Base-by-base conservation (phyloP, 768 basidiomycete species). In the Coprinopsis cinerea region DNA sequence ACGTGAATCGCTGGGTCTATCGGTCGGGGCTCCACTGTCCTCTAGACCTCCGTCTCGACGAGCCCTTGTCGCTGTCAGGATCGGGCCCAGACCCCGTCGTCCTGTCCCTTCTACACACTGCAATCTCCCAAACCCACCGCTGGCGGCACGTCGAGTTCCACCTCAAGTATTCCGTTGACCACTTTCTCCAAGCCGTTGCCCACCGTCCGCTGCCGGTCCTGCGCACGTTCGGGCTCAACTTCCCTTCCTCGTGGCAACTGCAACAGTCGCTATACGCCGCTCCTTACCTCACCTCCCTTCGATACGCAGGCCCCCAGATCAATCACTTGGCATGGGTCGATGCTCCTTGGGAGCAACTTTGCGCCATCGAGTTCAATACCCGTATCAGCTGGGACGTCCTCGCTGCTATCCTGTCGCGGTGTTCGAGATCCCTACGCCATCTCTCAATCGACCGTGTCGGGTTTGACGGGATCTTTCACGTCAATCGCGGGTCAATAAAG, bases 401-500 rank as follows among this genome's bases (percentile, higher is more conserved):
- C 5, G 42, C 24, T 11, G 18, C 7, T 4, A 26, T 25, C 24
- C 24, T 43, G 18, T 5, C 24, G 11, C 42, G 24, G 25, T 32
- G 30, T 32, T 40, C 37, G 11, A 23, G 24, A 13, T 26, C 18
- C 6, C 42, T 43, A 5, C 20, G 17, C 10, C 18, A 26, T 17
- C 24, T 43, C 11, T 5, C 42, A 23, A 26, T 43, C 18, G 24
- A 43, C 25, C 18, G 25, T 10, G 17, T 43, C 42, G 42, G 10
- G 18, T 43, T 43, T 43, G 42, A 43, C 42, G 24, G 20, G 5
- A 23, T 43, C 42, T 43, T 43, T 43, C 42, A 43, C 42, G 42
- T 26, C 42, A 23, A 22, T 5, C 4, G 5, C 10, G 42, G 42
- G 18, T 23, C 42, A 10, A 22, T 43, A 7, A 4, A 23, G 18